Percentiles rank a stretch among this genome's conserved stretches.
phyloP scores from a whole-genome alignment of 768 basidiomycete species.

The Rhizopogon roseolus region DNA sequence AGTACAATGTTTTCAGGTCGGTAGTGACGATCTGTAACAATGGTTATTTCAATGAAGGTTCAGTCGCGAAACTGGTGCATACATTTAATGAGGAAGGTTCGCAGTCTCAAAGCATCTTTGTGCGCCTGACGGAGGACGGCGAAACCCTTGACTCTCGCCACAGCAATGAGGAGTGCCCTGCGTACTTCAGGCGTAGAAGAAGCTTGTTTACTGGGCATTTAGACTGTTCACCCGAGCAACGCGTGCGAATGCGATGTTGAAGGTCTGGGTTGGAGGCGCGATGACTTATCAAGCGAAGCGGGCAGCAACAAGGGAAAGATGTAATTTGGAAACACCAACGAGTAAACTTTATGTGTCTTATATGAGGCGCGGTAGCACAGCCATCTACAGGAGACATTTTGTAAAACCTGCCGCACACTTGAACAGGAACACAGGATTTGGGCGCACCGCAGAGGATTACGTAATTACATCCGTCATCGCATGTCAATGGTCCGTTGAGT shows the following conservation, averaged over 20 bases:
- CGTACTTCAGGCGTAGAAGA: neutral
- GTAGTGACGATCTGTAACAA: neutral
- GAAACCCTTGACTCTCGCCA: neutral
- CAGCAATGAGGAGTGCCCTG: slow-evolving; percentile 3
- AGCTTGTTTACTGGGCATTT: neutral
- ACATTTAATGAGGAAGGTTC: neutral
- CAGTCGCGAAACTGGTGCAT: neutral
- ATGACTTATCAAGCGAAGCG: too few species aligned
- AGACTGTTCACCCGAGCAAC: neutral
- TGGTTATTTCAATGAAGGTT: neutral
- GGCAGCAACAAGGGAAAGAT: too few species aligned
- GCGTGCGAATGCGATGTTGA: too few species aligned
- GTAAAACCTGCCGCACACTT: neutral
- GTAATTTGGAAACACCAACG: too few species aligned
- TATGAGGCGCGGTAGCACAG: neutral
- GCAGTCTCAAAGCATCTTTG: neutral
- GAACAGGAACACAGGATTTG: neutral
- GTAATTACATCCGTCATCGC: neutral
- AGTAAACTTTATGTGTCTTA: too few species aligned
- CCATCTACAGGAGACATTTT: neutral
- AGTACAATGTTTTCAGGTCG: neutral
- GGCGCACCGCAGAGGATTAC: neutral
- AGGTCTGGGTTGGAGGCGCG: too few species aligned
- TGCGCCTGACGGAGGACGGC: slow-evolving; percentile 1
- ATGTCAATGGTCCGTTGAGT: neutral